Evolutionary conservation across 768 basidiomycete species (phyloP).

Genomic region (Cystoderma amianthinum): DNA sequence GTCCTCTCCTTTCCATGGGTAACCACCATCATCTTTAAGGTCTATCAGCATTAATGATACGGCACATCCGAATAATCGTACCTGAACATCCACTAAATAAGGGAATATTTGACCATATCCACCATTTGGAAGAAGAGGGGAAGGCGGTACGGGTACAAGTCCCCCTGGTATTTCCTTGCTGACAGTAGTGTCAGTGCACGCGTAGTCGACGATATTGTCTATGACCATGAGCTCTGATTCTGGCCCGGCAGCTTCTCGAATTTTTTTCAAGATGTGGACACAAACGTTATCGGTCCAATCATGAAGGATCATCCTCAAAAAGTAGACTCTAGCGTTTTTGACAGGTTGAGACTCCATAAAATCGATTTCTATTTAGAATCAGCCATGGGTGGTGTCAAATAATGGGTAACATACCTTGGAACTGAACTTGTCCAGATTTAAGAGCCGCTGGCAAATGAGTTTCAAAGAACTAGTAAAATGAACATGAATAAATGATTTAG

Average conservation of each 20-base stretch:
- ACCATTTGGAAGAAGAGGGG: background rate
- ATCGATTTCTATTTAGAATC: constrained; percentile 13
- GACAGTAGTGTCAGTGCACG: constrained; percentile 4
- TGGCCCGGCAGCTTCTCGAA: constrained; percentile 14
- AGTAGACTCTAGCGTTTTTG: constrained; percentile 17
- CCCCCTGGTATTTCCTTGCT: background rate
- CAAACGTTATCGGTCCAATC: constrained; percentile 18
- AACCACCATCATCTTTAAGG: background rate
- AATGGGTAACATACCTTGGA: constrained; percentile 17
- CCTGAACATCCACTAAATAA: background rate
- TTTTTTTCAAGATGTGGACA: constrained; percentile 16
- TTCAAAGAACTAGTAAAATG: constrained; percentile 19
- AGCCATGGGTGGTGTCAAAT: no score
- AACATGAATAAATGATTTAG: no score
- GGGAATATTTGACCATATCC: background rate
- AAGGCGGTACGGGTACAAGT: background rate
- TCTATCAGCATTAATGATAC: background rate
- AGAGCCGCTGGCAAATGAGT: constrained; percentile 16
- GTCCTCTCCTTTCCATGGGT: background rate
- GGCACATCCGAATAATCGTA: background rate
- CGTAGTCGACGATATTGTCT: constrained; percentile 13
- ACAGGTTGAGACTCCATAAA: constrained; percentile 23
- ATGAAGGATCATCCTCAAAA: constrained; percentile 22
- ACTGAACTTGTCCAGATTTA: constrained; percentile 13
- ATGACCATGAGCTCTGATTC: constrained; percentile 17